Conservation (phyloP, 441 rosid genomes). For the Aleurites moluccanus region DNA sequence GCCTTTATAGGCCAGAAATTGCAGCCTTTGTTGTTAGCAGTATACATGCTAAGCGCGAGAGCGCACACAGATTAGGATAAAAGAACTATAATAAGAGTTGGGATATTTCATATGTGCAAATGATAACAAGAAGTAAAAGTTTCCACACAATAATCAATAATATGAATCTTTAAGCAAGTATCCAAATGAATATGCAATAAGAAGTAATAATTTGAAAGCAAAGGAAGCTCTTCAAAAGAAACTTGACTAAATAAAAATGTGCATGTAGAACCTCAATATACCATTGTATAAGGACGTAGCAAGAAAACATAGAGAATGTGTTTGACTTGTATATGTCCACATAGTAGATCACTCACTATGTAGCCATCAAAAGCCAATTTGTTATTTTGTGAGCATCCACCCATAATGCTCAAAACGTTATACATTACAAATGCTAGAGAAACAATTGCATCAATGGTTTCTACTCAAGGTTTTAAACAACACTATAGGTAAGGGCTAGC, state of each 20-base stretch:
- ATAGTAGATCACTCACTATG: conserved; percentile 53
- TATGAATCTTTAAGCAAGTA: neutral
- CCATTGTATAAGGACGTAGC: neutral
- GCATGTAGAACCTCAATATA: neutral
- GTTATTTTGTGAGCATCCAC: conserved; percentile 64
- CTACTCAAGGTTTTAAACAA: too few species aligned
- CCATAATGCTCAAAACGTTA: conserved; percentile 43
- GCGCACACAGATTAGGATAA: too few species aligned
- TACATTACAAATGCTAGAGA: neutral
- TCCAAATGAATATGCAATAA: neutral
- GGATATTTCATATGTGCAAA: neutral
- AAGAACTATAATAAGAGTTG: neutral
- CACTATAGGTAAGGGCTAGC: too few species aligned
- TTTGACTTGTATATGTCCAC: conserved; percentile 87
- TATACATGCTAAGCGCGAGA: neutral
- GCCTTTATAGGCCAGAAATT: neutral
- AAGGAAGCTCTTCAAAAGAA: neutral
- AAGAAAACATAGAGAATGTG: conserved; percentile 26
- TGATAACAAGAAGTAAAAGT: neutral
- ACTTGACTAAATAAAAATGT: neutral
- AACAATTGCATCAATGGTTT: neutral
- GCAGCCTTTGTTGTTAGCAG: neutral
- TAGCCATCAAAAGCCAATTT: conserved; percentile 68
- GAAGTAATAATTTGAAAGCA: neutral
- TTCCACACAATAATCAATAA: neutral